Evolutionary conservation across 2,329 filamentous ascomycete genomes (phyloP).

Genomic region (Colletotrichum abscissum): DNA sequence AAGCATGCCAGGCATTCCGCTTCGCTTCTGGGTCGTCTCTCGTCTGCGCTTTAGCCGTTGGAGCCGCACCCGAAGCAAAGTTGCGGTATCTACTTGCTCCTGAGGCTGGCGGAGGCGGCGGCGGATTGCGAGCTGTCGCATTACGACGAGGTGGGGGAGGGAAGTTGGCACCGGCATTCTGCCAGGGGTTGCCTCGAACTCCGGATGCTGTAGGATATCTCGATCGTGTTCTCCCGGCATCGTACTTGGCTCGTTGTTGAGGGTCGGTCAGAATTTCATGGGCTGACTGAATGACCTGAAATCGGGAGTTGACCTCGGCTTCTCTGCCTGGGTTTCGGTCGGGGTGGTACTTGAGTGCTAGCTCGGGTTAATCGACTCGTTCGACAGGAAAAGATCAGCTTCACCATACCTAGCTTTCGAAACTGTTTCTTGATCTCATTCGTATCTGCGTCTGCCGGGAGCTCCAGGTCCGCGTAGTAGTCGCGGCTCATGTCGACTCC

Average conservation of each 20-base stretch:
- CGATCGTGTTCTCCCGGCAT: slow-evolving; percentile 55
- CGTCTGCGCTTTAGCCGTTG: slow-evolving; percentile 53
- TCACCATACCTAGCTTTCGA: slow-evolving; percentile 75
- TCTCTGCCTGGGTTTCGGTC: slow-evolving; percentile 90
- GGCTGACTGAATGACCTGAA: slow-evolving; percentile 87
- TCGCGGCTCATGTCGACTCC: slow-evolving; percentile 77
- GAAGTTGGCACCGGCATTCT: slow-evolving; percentile 59
- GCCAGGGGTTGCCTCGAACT: slow-evolving; percentile 68
- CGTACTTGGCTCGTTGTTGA: slow-evolving; percentile 63
- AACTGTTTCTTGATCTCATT: slow-evolving; percentile 89
- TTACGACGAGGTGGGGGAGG: slow-evolving; percentile 61
- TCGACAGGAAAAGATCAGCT: slow-evolving; percentile 14
- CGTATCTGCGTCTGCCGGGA: slow-evolving; percentile 73
- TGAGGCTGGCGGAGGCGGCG: slow-evolving; percentile 41
- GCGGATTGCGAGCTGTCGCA: slow-evolving; percentile 41
- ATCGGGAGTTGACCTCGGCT: slow-evolving; percentile 81
- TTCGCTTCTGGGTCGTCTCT: slow-evolving; percentile 47
- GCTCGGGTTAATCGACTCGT: slow-evolving; percentile 39
- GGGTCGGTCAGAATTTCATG: slow-evolving; percentile 77
- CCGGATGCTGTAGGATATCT: slow-evolving; percentile 62
- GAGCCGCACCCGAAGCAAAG: slow-evolving; percentile 54
- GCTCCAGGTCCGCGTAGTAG: slow-evolving; percentile 87
- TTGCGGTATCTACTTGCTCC: slow-evolving; percentile 60
- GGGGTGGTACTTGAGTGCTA: slow-evolving; percentile 87
- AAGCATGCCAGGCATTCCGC: slow-evolving; percentile 54